Conservation (phyloP, 2,329 filamentous ascomycete genomes). For the Stagonosporopsis vannaccii region DNA sequence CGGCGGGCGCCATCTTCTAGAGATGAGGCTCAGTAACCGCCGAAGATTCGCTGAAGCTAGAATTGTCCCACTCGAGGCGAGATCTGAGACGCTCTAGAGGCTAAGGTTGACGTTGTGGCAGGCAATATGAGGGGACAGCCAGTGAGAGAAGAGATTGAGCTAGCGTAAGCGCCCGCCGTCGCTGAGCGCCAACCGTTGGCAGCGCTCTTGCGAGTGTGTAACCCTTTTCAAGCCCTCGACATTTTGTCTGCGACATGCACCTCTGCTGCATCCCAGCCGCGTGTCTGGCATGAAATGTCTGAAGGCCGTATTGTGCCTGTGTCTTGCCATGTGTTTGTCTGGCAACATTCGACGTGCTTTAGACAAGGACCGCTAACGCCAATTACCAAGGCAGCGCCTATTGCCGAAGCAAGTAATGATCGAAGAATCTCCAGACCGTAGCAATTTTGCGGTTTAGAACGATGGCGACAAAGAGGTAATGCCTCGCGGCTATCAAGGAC, state of each 20-base stretch:
- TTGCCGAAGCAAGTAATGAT: neutral
- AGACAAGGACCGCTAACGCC: constrained; percentile 1
- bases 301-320: neutral
- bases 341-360: neutral
- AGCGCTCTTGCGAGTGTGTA: constrained; percentile 19
- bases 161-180: constrained; percentile 34
- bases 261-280: constrained; percentile 4
- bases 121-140: constrained; percentile 35
- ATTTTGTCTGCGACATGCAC: constrained; percentile 11
- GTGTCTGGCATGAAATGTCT: constrained; percentile 6
- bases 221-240: constrained; percentile 11
- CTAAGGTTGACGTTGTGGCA: constrained; percentile 39
- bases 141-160: constrained; percentile 34
- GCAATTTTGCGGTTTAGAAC: neutral
- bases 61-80: constrained; percentile 44
- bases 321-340: neutral
- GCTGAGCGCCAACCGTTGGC: constrained; percentile 34
- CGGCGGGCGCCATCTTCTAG: constrained; percentile 44
- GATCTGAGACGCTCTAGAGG: constrained; percentile 48
- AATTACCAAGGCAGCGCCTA: neutral
- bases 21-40: constrained; percentile 45
- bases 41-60: constrained; percentile 45
- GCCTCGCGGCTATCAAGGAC: neutral
- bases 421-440: neutral
- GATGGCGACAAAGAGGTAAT: neutral